Percentiles rank a stretch among this genome's conserved stretches.
Evolutionary conservation across 208 protist genomes (phyloP).

Genomic region (Giardia muris): DNA sequence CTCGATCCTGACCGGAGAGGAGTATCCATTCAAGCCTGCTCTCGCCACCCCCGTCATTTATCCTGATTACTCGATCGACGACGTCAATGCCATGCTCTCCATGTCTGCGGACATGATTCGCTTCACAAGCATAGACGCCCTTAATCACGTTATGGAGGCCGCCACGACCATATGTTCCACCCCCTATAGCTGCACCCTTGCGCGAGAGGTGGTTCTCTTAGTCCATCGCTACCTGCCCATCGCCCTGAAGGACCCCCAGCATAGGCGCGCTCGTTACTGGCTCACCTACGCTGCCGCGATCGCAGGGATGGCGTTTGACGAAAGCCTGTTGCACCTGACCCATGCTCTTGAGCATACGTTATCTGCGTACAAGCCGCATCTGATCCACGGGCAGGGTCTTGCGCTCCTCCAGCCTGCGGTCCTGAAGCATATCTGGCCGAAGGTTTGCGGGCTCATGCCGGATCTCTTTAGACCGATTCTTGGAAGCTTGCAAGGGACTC

Average conservation of each 20-base stretch:
- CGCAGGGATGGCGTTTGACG: conserved; percentile 38
- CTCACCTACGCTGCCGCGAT: conserved; percentile 30
- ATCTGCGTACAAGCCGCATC: conserved; percentile 21
- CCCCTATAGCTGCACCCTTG: conserved; percentile 28
- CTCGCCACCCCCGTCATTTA: conserved; percentile 18
- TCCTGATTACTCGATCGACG: conserved; percentile 38
- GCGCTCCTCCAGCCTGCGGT: conserved; percentile 36
- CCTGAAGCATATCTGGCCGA: conserved; percentile 22
- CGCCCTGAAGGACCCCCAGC: conserved; percentile 26
- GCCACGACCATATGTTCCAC: conserved; percentile 33
- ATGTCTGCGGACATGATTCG: conserved; percentile 11
- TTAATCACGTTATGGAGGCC: conserved; percentile 42
- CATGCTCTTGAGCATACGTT: conserved; percentile 42
- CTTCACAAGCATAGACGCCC: conserved; percentile 32
- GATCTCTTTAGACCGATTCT: conserved; percentile 31
- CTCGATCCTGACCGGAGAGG: conserved; percentile 4
- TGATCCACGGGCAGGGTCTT: conserved; percentile 38
- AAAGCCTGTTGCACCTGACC: conserved; percentile 34
- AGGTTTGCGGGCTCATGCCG: background rate
- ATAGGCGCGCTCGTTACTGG: conserved; percentile 37
- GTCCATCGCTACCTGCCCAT: conserved; percentile 34
- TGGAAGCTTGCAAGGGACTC: conserved; percentile 18
- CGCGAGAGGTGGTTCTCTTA: background rate
- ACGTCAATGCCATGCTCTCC: background rate
- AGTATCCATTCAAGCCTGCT: conserved; percentile 33